Evolutionary conservation across 257 asterid genomes (phyloP), one percentile per base, ranked within the genome.

Genomic region (Echium plantagineum): DNA sequence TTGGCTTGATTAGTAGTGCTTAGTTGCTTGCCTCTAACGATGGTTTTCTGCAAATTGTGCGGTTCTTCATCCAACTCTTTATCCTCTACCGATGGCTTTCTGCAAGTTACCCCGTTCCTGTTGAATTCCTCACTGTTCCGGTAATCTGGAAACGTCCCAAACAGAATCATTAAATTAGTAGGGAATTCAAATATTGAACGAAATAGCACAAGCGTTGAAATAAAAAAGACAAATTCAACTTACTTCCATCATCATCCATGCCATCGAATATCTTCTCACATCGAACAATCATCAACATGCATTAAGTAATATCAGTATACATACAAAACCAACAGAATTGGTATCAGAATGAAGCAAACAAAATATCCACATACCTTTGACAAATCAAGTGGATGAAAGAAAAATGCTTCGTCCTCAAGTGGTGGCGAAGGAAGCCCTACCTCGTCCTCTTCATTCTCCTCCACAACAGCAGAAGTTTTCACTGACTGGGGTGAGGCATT

Each of bases 391-490:
- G 88, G 71, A 68, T 86, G 61, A 57, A 87, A 63, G 67, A 88
- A 78, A 75, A 88, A 85, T 56, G 81, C 89, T 58, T 88, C 95
- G 68, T 81, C 96, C 52, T 90, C 98, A 19, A 90, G 73, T 17
- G 98, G 98, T 16, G 98, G 98, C 71, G 96, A 90, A 55, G 98
- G 98, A 10, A 90, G 85, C 17, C 98, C 98, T 69, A 78, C 96
- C 66, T 91, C 98, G 53, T 85, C 75, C 52, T 85, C 83, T 58
- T 35, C 49, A 10, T 42, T 5, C 49, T 42, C 49, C 16, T 42
- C 49, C 49, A 42, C 49, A 42, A 77, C 70, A 57, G 62, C 76
- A 30, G 93, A 79, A 8, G 83, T 77, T 78, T 87, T 85, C 58
- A 69, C 80, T 20, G 95, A 84, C 62, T 88, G 89, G 16, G 49